Percentiles rank a stretch among this genome's conserved stretches.
phyloP scores from a whole-genome alignment of 495 filamentous ascomycete species.

The Massariosphaeria phaeospora region DNA sequence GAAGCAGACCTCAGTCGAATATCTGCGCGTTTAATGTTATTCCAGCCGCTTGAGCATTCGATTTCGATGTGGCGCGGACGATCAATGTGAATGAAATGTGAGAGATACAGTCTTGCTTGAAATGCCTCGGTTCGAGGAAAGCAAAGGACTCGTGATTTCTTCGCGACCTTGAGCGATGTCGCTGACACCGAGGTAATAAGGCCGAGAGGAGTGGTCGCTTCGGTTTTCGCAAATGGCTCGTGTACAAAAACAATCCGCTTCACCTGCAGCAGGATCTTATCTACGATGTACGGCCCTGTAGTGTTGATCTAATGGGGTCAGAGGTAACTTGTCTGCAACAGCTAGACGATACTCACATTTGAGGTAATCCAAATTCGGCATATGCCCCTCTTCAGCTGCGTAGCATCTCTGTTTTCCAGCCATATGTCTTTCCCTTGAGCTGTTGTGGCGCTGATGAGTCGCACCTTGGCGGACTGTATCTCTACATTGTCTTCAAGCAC shows the following conservation, averaged over 20 bases:
- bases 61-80: constrained; percentile 70
- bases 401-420: constrained; percentile 49
- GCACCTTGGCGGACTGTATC: constrained; percentile 61
- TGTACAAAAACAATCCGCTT: constrained; percentile 66
- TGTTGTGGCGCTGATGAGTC: constrained; percentile 49
- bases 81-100: constrained; percentile 66
- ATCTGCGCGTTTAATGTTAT: constrained; percentile 62
- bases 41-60: constrained; percentile 68
- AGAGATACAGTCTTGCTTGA: constrained; percentile 47
- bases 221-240: constrained; percentile 44
- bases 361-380: constrained; percentile 50
- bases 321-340: not conserved
- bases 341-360: constrained; percentile 41
- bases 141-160: constrained; percentile 47
- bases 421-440: constrained; percentile 58
- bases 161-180: constrained; percentile 42
- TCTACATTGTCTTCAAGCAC: constrained; percentile 66
- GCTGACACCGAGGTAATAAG: constrained; percentile 40
- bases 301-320: constrained; percentile 50
- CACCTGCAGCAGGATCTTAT: constrained; percentile 62
- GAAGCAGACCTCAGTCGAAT: constrained; percentile 75
- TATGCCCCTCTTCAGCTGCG: constrained; percentile 51
- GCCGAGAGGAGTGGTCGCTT: constrained; percentile 29
- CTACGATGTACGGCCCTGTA: constrained; percentile 70
- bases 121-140: constrained; percentile 49